Conservation (phyloP, 352 stramenopile genomes). For the Thraustotheca clavata region DNA sequence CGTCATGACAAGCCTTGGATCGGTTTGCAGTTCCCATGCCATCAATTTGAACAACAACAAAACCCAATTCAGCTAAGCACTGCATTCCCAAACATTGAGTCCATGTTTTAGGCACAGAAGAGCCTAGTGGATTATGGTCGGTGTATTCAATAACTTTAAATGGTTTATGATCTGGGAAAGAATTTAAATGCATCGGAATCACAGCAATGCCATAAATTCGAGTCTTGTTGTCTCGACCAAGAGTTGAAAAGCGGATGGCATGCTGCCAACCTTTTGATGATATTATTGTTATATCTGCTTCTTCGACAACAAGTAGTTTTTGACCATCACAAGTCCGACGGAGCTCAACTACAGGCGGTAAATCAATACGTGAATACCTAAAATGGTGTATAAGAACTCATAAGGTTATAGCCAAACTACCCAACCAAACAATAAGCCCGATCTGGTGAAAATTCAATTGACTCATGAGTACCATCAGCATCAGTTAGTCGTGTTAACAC, state of each 20-base stretch:
- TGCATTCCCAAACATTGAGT: background rate
- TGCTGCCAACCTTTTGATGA: background rate
- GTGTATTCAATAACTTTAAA: conserved; percentile 1
- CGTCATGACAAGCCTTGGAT: conserved; percentile 18
- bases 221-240: background rate
- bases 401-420: no score
- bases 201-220: conserved; percentile 16
- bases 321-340: background rate
- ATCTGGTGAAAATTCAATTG: conserved; percentile 1
- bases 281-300: background rate
- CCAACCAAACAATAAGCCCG: background rate
- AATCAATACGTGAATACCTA: conserved; percentile 17
- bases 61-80: conserved; percentile 7
- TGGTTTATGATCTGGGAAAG: background rate
- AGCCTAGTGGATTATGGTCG: background rate
- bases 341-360: conserved; percentile 2
- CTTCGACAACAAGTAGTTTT: background rate
- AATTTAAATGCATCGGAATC: background rate
- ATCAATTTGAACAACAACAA: conserved; percentile 15
- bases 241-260: background rate
- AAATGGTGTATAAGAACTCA: no score
- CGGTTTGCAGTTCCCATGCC: conserved; percentile 16
- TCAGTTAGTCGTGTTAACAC: background rate
- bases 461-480: background rate
- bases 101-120: background rate